These are phyloP conservation scores for Penicillium sp. DNA, from an alignment of 2,329 filamentous ascomycete genomes.

Conservation along the genomic window DNA sequence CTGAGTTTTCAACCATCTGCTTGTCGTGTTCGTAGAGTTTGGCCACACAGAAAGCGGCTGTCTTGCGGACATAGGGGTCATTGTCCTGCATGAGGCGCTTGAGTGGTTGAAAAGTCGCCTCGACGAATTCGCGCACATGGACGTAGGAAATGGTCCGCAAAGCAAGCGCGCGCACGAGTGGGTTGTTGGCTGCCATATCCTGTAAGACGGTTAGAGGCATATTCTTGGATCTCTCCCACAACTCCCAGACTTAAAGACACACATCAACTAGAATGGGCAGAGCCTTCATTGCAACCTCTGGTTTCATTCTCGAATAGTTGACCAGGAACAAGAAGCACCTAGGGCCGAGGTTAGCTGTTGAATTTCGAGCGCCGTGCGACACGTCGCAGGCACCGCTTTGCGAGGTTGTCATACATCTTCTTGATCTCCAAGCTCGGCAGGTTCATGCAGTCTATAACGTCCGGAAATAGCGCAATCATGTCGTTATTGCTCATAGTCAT, in stretches of 20 bases:
- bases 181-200: conserved; percentile 93
- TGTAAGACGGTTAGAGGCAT: conserved; percentile 35
- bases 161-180: conserved; percentile 84
- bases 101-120: conserved; percentile 78
- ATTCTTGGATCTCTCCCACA: background rate
- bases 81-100: conserved; percentile 77
- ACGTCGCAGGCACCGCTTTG: background rate
- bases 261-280: conserved; percentile 80
- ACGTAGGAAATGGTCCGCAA: conserved; percentile 96
- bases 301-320: conserved; percentile 92
- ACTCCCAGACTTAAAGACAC: conserved; percentile 26
- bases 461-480: conserved; percentile 95
- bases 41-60: conserved; percentile 90
- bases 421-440: conserved; percentile 95
- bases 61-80: conserved; percentile 96
- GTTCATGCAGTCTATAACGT: conserved; percentile 92
- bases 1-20: conserved; percentile 80
- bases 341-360: conserved; percentile 13
- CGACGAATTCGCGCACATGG: conserved; percentile 92
- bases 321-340: conserved; percentile 98
- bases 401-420: conserved; percentile 69
- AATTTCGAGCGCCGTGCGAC: background rate
- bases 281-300: conserved; percentile 89
- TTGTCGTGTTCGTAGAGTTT: conserved; percentile 97
- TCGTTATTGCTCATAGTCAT: conserved; percentile 99